Conservation (phyloP, 2,329 filamentous ascomycete genomes). For the Ascochyta rabiei region DNA sequence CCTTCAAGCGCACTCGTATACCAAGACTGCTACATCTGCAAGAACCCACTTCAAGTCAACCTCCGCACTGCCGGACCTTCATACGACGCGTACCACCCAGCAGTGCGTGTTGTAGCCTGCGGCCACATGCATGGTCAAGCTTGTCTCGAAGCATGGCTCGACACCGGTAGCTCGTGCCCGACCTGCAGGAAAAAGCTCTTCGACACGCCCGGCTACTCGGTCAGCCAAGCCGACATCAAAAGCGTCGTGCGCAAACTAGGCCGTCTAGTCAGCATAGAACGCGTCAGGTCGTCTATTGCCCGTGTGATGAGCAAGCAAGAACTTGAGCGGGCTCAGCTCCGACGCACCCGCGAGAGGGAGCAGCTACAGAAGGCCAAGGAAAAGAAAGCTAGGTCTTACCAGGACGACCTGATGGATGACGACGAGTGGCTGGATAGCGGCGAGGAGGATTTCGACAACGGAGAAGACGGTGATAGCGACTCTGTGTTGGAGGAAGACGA, state of each 20-base stretch:
- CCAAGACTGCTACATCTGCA: constrained; percentile 28
- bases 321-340: neutral
- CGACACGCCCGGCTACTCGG: neutral
- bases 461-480: constrained; percentile 7
- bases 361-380: constrained; percentile 7
- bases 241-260: neutral
- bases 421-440: constrained; percentile 15
- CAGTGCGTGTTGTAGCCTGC: constrained; percentile 25
- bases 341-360: constrained; percentile 4
- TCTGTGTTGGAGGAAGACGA: constrained; percentile 1
- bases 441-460: constrained; percentile 13
- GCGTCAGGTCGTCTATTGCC: constrained; percentile 9
- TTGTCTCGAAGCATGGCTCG: constrained; percentile 28
- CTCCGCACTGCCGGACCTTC: neutral
- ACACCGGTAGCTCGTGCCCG: constrained; percentile 26
- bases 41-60: constrained; percentile 15
- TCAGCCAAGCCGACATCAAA: neutral
- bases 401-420: neutral
- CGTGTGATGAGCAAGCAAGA: constrained; percentile 10
- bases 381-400: neutral
- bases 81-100: constrained; percentile 11
- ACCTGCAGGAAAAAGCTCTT: constrained; percentile 27
- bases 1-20: constrained; percentile 16
- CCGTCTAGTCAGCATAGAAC: neutral
- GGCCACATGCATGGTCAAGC: constrained; percentile 26